phyloP scores from a whole-genome alignment of 2,329 filamentous ascomycete genomes.

The Herpotrichia juniperi region DNA sequence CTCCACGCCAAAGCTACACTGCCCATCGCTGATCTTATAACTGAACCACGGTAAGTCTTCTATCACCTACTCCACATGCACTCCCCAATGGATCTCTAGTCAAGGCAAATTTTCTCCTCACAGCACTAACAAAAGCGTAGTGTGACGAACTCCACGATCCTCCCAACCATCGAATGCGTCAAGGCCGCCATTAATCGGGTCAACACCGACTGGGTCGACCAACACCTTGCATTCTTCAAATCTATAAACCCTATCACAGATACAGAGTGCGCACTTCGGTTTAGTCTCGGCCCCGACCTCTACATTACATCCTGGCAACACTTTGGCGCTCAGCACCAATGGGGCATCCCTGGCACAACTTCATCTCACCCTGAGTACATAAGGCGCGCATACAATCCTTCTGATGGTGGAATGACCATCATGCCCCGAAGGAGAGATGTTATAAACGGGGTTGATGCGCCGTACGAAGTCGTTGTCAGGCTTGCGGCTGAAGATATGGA shows the following conservation, averaged over 20 bases:
- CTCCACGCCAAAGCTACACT: slow-evolving; percentile 35
- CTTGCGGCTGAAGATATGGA: slow-evolving; percentile 43
- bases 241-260: slow-evolving; percentile 35
- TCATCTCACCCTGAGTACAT: slow-evolving; percentile 37
- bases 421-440: slow-evolving; percentile 34
- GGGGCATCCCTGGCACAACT: slow-evolving; percentile 43
- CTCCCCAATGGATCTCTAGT: not conserved
- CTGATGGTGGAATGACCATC: slow-evolving; percentile 44
- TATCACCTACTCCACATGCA: slow-evolving; percentile 1
- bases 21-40: slow-evolving; percentile 28
- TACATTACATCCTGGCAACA: slow-evolving; percentile 45
- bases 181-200: slow-evolving; percentile 33
- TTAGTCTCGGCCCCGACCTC: slow-evolving; percentile 38
- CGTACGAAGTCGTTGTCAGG: slow-evolving; percentile 42
- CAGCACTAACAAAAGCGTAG: slow-evolving; percentile 17
- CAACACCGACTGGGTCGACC: slow-evolving; percentile 37
- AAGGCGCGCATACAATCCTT: slow-evolving; percentile 33
- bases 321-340: slow-evolving; percentile 36
- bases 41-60: slow-evolving; percentile 35
- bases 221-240: slow-evolving; percentile 38
- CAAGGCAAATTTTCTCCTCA: not conserved
- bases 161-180: slow-evolving; percentile 32
- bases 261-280: slow-evolving; percentile 34
- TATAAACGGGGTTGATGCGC: slow-evolving; percentile 31
- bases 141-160: slow-evolving; percentile 37